A percentile compares a stretch with the other conserved stretches of the same genome.
These are phyloP conservation scores for Abrus precatorius DNA, from an alignment of 306 rosid genomes.

Conservation along the genomic window DNA sequence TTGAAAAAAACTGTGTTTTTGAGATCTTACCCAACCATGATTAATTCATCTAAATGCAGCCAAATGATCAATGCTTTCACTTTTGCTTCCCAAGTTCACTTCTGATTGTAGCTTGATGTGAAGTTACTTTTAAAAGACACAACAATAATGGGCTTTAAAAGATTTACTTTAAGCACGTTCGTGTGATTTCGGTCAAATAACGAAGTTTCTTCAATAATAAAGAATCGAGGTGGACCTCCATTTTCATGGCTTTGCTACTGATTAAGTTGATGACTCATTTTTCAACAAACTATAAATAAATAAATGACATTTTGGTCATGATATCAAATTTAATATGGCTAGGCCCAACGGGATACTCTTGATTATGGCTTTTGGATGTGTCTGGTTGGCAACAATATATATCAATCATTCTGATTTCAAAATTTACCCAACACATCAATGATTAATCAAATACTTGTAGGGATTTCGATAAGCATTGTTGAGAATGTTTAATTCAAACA, in stretches of 20 bases:
- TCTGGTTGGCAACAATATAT: no score
- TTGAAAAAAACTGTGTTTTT: background rate
- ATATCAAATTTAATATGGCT: background rate
- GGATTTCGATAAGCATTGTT: no score
- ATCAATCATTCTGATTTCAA: background rate
- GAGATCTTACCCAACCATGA: background rate
- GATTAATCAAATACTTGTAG: background rate
- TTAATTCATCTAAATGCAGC: conserved; percentile 2
- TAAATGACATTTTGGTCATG: background rate
- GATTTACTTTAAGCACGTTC: conserved; percentile 30
- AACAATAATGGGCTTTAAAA: conserved; percentile 7
- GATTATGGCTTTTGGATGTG: background rate
- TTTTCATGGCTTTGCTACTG: background rate
- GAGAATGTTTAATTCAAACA: background rate
- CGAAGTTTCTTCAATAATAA: conserved; percentile 29
- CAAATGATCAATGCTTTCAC: conserved; percentile 26
- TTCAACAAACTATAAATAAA: background rate
- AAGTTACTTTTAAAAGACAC: conserved; percentile 25
- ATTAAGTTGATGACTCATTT: background rate
- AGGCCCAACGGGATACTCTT: background rate
- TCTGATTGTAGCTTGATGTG: conserved; percentile 30
- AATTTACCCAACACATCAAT: no score
- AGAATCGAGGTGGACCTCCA: background rate
- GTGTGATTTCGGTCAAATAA: background rate
- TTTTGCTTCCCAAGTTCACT: conserved; percentile 23